Base-by-base conservation (phyloP, 352 stramenopile genomes). In the Thalassiosira mediterranea region DNA sequence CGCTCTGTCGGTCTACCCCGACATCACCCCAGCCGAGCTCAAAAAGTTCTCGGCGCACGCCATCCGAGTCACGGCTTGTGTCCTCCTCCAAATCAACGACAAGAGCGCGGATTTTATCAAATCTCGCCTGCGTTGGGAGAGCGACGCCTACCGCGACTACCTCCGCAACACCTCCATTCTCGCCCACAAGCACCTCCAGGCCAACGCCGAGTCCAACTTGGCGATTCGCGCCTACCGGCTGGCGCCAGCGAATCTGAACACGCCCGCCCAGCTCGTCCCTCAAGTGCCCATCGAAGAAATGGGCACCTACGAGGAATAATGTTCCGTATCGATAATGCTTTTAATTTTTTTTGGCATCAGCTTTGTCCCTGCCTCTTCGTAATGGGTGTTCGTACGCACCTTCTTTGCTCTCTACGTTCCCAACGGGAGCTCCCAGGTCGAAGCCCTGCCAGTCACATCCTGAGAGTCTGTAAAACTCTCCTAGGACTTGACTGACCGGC, bases 21-120 rank as follows among this genome's bases (percentile, higher is more conserved):
- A 37, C 17, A 49, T 60, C 1, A 57, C 57, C 1, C 25, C 42
- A 13, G 17, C 40, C 0, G 58, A 70, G 1, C 25, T 71, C 4
- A 48, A 34, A 2, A 31, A 68, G 21, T 74, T 49, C 23, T 79
- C 71, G 0, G 40, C 37, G 4, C 71, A 79, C n/a, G 68, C 54
- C 0, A 4, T 74, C 7, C 3, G 71, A 26, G 71, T 79, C 10
- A 74, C 61, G 61, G 53, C 71, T 4, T 57, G 21, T 23, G 62
- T 79, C 23, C 29, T 80, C 1, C 40, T 80, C 1, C 21, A 72
- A 4, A 29, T 65, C 44, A 59, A 47, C 3, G 56, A 47, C 1
- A 60, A 52, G 46, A 11, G 31, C 1, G 32, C 34, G 5, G 32
- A 59, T 0, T 69, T 53, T n/a, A 74, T 73, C 17, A 48, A 67